These are phyloP conservation scores for Cicer arietinum DNA, from an alignment of 306 rosid species.

Conservation along the genomic window DNA sequence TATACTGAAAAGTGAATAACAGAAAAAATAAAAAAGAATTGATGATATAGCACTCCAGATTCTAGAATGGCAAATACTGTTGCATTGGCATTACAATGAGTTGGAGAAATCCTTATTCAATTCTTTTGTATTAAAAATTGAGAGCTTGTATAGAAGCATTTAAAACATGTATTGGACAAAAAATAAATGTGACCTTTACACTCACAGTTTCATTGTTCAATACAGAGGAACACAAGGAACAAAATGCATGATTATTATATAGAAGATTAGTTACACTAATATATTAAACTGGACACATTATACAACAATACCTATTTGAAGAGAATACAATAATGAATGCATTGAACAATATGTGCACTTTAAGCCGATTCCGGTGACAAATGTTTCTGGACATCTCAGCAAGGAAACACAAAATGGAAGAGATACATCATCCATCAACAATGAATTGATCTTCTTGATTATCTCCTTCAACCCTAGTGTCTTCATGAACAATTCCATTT, in stretches of 20 bases:
- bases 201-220: slow-evolving; percentile 39
- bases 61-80: slow-evolving; percentile 33
- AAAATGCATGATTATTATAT: slow-evolving; percentile 46
- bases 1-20: background rate
- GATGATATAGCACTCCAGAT: slow-evolving; percentile 10
- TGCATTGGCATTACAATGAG: slow-evolving; percentile 10
- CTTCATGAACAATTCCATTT: slow-evolving; percentile 79
- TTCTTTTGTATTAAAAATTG: background rate
- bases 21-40: slow-evolving; percentile 24
- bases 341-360: slow-evolving; percentile 62
- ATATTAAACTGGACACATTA: slow-evolving; percentile 49
- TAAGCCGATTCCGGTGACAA: slow-evolving; percentile 43
- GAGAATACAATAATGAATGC: slow-evolving; percentile 54
- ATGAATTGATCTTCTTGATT: slow-evolving; percentile 95
- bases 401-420: slow-evolving; percentile 38
- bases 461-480: slow-evolving; percentile 87
- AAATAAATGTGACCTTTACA: slow-evolving; percentile 51
- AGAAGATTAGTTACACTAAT: slow-evolving; percentile 57
- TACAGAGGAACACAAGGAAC: slow-evolving; percentile 38
- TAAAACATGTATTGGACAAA: slow-evolving; percentile 44
- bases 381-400: slow-evolving; percentile 44
- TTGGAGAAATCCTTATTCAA: slow-evolving; percentile 27
- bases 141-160: slow-evolving; percentile 36
- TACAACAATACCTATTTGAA: slow-evolving; percentile 56
- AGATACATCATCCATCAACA: slow-evolving; percentile 69